Conservation (phyloP, 768 basidiomycete genomes). For the Cystobasidium ongulense region DNA sequence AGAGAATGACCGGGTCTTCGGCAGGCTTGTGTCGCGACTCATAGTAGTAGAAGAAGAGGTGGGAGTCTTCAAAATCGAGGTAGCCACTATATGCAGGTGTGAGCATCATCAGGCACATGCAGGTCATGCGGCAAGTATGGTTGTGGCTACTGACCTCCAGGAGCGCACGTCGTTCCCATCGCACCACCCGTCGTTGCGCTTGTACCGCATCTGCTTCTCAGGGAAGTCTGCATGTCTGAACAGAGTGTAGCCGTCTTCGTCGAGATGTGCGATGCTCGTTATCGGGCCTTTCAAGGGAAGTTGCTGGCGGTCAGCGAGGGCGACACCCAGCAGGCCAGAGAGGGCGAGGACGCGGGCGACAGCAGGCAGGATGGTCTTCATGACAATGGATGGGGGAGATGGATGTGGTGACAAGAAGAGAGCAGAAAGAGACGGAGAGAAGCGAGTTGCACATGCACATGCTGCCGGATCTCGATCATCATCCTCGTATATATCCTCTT, state of each 20-base stretch:
- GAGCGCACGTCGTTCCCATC: background rate
- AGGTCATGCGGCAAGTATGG: too few species aligned
- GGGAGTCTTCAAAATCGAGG: slow-evolving; percentile 16
- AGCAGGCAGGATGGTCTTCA: background rate
- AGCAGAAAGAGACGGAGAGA: background rate
- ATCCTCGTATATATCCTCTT: too few species aligned
- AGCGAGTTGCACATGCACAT: background rate
- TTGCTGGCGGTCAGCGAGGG: background rate
- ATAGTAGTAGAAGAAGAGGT: slow-evolving; percentile 29
- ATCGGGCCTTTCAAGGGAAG: background rate
- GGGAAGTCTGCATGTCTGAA: slow-evolving; percentile 8
- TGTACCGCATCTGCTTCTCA: slow-evolving; percentile 14
- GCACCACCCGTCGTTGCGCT: slow-evolving; percentile 28
- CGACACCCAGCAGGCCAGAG: background rate
- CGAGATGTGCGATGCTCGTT: background rate
- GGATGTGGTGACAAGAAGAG: background rate
- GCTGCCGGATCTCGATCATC: too few species aligned
- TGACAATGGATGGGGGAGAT: background rate
- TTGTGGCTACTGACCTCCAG: background rate
- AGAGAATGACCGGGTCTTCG: slow-evolving; percentile 20
- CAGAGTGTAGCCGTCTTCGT: slow-evolving; percentile 15
- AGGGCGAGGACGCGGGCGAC: background rate
- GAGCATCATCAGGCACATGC: too few species aligned
- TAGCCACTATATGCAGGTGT: background rate
- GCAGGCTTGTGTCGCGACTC: slow-evolving; percentile 14